Conservation (phyloP, 768 basidiomycete species). For the Basidioascus undulatus region DNA sequence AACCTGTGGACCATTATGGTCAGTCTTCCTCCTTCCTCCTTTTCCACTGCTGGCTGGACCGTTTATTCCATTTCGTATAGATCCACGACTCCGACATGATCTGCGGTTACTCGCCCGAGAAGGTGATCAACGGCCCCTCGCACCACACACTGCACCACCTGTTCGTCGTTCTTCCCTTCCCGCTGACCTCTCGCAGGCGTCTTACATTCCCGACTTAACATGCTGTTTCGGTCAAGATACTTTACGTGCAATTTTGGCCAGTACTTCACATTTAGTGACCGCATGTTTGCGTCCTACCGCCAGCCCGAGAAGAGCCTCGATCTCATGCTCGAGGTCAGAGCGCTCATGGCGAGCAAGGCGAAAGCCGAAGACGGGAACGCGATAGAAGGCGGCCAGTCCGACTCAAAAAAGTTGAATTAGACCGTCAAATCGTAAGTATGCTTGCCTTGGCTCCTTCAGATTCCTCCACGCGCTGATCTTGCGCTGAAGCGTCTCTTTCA, state of each 20-base stretch:
- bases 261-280: conserved; percentile 95
- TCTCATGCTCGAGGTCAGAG: conserved; percentile 48
- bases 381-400: too few species aligned
- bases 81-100: conserved; percentile 99
- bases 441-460: too few species aligned
- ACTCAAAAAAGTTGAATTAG: too few species aligned
- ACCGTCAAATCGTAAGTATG: too few species aligned
- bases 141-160: too few species aligned
- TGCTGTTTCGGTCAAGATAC: too few species aligned
- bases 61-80: background rate
- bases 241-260: conserved; percentile 54
- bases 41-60: background rate
- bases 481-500: too few species aligned
- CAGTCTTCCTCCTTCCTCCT: conserved; percentile 14
- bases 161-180: too few species aligned
- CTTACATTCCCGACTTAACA: too few species aligned
- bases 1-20: conserved; percentile 88
- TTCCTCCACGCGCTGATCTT: too few species aligned
- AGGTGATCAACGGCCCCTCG: conserved; percentile 85
- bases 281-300: conserved; percentile 59
- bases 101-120: conserved; percentile 66
- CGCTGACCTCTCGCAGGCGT: too few species aligned
- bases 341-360: conserved; percentile 15
- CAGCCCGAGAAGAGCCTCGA: conserved; percentile 64
- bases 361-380: too few species aligned